Evolutionary conservation across 371 early-diverging fungal genomes (phyloP).

Genomic region (Mortierella sp.): DNA sequence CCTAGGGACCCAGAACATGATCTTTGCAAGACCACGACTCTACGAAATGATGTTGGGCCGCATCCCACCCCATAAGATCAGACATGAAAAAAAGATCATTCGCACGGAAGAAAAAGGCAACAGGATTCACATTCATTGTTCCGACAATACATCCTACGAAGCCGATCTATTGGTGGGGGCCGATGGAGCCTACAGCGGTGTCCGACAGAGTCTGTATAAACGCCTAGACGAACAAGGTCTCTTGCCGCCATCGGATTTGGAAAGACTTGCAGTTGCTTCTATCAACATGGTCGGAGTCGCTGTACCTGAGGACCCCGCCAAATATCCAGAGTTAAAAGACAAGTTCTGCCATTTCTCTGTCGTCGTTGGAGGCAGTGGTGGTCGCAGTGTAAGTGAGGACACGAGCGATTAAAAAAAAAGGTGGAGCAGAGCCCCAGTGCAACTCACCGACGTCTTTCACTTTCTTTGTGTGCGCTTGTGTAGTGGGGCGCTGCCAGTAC

Average conservation of each 20-base stretch:
- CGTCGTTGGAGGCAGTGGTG: not conserved
- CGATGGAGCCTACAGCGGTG: conserved; percentile 35
- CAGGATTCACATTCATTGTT: conserved; percentile 20
- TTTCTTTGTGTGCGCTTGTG: too few species aligned
- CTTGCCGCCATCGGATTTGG: not conserved
- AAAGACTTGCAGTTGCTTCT: not conserved
- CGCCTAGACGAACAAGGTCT: not conserved
- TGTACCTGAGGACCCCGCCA: not conserved
- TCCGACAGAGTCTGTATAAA: conserved; percentile 34
- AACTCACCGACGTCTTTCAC: too few species aligned
- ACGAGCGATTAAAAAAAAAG: not conserved
- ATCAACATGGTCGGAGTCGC: not conserved
- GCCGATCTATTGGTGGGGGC: conserved; percentile 45
- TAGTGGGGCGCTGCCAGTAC: not conserved
- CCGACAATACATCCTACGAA: conserved; percentile 25
- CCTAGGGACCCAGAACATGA: too few species aligned
- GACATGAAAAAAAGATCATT: conserved; percentile 22
- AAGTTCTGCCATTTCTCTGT: not conserved
- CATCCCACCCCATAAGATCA: too few species aligned
- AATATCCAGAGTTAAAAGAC: not conserved
- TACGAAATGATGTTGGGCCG: too few species aligned
- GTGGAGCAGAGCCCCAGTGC: too few species aligned
- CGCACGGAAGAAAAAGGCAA: conserved; percentile 11
- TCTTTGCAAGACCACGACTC: too few species aligned
- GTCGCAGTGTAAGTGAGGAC: not conserved